Evolutionary conservation across 1,284 basidiomycete genomes (phyloP), one percentile per base, ranked within the genome.

Genomic region (Ceratobasidium theobromae): DNA sequence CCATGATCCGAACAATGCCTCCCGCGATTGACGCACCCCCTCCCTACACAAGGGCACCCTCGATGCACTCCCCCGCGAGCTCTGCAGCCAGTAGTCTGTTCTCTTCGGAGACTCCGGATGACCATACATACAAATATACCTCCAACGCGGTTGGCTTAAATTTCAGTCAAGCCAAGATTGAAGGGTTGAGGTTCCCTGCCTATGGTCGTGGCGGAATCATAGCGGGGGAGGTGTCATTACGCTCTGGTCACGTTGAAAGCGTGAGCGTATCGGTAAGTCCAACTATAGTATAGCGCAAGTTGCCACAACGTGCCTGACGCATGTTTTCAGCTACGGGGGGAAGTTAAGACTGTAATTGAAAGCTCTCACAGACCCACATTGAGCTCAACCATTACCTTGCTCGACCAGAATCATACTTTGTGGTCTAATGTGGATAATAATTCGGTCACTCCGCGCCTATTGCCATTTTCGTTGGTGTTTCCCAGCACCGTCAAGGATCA

Each of bases 81-180:
- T 64, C 58, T 21, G 58, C 35, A 18, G 35, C 58, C n/a, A 64
- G 58, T 43, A 64, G 58, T 23, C 35, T 52, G 14, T 64, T 52
- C 35, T 64, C 58, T 4, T 25, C 48, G 2, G 48, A 64, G 16
- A 11, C 48, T 11, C 27, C 11, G 3, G 48, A 43, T 14, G 49
- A n/a, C 28, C 12, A 30, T 30, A 33, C 25, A 43, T 52, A 64
- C n/a, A 35, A 52, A 28, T 64, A 52, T 21, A 12, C 33, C 16
- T 64, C 49, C 1, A 64, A 64, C 27, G 48, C 33, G n/a, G 33
- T 51, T 41, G 18, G 21, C 27, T 32, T 64, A 25, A 48, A 48
- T 32, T 64, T 64, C 32, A 51, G 14, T 18, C 58, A 52, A 28
- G 28, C 8, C 12, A 64, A 43, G n/a, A 21, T 18, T 52, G 18